Percentiles rank a stretch among this genome's conserved stretches.
Evolutionary conservation across 805 yeast species (phyloP).

Genomic region (Tetrapisispora nanseiensis): DNA sequence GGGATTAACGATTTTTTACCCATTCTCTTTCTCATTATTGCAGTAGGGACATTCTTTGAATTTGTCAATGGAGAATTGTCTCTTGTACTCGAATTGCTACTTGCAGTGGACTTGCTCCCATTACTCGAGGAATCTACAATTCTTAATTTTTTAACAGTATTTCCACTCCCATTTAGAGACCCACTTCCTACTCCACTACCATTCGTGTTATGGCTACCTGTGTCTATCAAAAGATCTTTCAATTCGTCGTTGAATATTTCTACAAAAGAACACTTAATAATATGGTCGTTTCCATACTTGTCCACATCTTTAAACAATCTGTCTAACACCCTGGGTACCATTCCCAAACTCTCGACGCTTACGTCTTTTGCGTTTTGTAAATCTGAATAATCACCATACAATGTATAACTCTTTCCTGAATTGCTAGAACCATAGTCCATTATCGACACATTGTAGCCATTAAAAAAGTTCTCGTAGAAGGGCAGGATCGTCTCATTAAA

Average conservation of each 20-base stretch:
- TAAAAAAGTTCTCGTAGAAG: slow-evolving; percentile 52
- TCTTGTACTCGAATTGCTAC: slow-evolving; percentile 47
- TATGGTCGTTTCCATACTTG: slow-evolving; percentile 37
- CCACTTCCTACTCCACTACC: too few relatives aligned
- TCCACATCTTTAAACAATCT: slow-evolving; percentile 44
- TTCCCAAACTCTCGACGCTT: slow-evolving; percentile 41
- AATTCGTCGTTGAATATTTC: slow-evolving; percentile 84
- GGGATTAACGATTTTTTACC: background rate
- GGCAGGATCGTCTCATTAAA: slow-evolving; percentile 60
- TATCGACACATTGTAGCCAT: slow-evolving; percentile 72
- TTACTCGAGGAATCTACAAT: slow-evolving; percentile 36
- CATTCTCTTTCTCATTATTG: slow-evolving; percentile 7
- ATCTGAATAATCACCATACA: slow-evolving; percentile 52
- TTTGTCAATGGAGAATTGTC: slow-evolving; percentile 19
- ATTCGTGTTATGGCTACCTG: background rate
- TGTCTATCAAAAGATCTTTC: slow-evolving; percentile 48
- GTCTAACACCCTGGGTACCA: slow-evolving; percentile 49
- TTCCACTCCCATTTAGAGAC: too few relatives aligned
- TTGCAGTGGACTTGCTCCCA: slow-evolving; percentile 5
- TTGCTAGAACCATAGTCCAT: slow-evolving; percentile 89
- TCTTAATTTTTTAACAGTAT: slow-evolving; percentile 37
- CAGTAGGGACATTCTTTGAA: slow-evolving; percentile 7
- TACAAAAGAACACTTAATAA: slow-evolving; percentile 69
- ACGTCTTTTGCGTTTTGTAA: slow-evolving; percentile 26
- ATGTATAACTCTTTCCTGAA: slow-evolving; percentile 72